Conservation (phyloP, 108 stramenopile species). For the Cyclotella baltica region DNA sequence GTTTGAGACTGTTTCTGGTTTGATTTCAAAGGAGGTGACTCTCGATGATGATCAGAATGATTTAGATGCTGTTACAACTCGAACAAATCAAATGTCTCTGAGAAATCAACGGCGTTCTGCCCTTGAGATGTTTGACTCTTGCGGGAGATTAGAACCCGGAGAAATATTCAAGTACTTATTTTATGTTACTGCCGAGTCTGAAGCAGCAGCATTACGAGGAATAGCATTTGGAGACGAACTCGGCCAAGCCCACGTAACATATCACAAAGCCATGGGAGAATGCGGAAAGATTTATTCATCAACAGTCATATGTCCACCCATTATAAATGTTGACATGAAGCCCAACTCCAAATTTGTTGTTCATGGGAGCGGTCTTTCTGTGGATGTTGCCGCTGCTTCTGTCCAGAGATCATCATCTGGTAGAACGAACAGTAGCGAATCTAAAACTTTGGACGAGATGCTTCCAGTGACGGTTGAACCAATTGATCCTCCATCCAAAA, state of each 20-base stretch:
- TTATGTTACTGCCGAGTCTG: slow-evolving; percentile 57
- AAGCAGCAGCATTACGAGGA: slow-evolving; percentile 54
- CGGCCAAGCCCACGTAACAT: slow-evolving; percentile 72
- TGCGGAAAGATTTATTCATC: slow-evolving; percentile 66
- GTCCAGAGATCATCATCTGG: slow-evolving; percentile 53
- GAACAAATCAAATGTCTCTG: not conserved
- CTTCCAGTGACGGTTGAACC: slow-evolving; percentile 87
- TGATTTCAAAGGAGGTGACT: slow-evolving; percentile 55
- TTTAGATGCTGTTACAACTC: slow-evolving; percentile 12
- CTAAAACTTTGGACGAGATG: slow-evolving; percentile 52
- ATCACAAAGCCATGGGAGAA: slow-evolving; percentile 86
- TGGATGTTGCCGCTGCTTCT: slow-evolving; percentile 80
- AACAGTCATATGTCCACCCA: slow-evolving; percentile 65
- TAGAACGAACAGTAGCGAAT: slow-evolving; percentile 13
- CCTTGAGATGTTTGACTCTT: slow-evolving; percentile 62
- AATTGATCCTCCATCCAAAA: slow-evolving; percentile 71
- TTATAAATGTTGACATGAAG: slow-evolving; percentile 10
- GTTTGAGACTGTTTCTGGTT: slow-evolving; percentile 65
- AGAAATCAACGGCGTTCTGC: slow-evolving; percentile 16
- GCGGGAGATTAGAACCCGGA: slow-evolving; percentile 70
- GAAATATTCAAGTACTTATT: slow-evolving; percentile 73
- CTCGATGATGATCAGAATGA: slow-evolving; percentile 17
- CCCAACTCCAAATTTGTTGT: slow-evolving; percentile 65
- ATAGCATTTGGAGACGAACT: slow-evolving; percentile 83
- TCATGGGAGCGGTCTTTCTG: slow-evolving; percentile 75